phyloP scores from a whole-genome alignment of 208 protist genomes.

The Leishmania gerbilli region DNA sequence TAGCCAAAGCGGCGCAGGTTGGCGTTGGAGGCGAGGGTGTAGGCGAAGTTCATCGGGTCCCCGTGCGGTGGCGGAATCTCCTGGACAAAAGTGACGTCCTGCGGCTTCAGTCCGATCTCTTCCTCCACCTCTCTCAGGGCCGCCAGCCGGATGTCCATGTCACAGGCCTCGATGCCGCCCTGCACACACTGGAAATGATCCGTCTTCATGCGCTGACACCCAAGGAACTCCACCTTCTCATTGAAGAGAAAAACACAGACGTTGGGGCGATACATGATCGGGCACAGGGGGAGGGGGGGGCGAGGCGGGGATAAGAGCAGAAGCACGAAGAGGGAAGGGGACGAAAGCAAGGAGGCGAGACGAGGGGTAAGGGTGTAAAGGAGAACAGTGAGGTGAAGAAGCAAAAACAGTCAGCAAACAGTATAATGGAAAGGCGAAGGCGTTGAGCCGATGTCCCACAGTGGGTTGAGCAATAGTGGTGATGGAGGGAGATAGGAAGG shows the following conservation, averaged over 20 bases:
- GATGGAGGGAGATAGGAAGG: neutral
- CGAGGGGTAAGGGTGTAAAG: neutral
- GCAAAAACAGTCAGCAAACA: neutral
- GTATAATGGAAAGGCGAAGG: neutral
- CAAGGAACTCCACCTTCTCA: constrained; percentile 62
- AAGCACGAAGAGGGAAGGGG: neutral
- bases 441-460: neutral
- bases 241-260: constrained; percentile 82
- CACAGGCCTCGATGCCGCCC: constrained; percentile 69
- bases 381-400: neutral
- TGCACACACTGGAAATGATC: constrained; percentile 72
- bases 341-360: neutral
- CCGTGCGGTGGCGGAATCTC: constrained; percentile 67
- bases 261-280: constrained; percentile 76
- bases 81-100: constrained; percentile 62
- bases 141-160: constrained; percentile 53
- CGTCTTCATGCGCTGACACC: constrained; percentile 51
- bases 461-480: neutral
- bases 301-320: neutral
- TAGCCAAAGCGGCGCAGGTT: constrained; percentile 73
- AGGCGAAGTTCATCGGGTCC: constrained; percentile 69
- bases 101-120: constrained; percentile 61
- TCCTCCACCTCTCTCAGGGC: constrained; percentile 75
- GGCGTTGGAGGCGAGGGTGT: constrained; percentile 45
- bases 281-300: neutral